Percentiles rank a stretch among this genome's conserved stretches.
Conservation (phyloP, 2,329 filamentous ascomycete genomes). For the Cladophialophora yegresii region DNA sequence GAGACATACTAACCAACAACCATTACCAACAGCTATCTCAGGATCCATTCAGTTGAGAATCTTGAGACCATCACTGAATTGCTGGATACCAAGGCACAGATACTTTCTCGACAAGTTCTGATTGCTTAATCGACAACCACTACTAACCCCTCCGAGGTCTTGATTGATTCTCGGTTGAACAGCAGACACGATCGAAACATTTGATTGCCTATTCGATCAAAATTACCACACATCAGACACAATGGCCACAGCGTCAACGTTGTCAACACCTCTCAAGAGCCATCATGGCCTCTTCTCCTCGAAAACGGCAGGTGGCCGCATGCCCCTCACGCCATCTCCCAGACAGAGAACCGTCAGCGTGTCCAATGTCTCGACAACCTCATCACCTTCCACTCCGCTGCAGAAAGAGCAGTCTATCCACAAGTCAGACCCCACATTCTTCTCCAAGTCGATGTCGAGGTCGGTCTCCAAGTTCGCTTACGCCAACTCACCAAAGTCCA, state of each 20-base stretch:
- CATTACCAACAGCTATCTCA: conserved; percentile 37
- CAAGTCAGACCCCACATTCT: conserved; percentile 71
- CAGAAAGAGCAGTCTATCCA: conserved; percentile 72
- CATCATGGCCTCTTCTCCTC: conserved; percentile 89
- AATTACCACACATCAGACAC: conserved; percentile 42
- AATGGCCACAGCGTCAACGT: conserved; percentile 75
- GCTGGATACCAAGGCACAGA: conserved; percentile 39
- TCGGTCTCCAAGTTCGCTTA: conserved; percentile 63
- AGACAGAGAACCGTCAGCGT: conserved; percentile 59
- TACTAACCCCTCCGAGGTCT: conserved; percentile 40
- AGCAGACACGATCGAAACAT: conserved; percentile 49
- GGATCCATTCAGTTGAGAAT: conserved; percentile 45
- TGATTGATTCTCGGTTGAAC: conserved; percentile 36
- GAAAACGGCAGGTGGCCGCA: conserved; percentile 89
- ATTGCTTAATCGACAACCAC: conserved; percentile 41
- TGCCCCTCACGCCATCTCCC: conserved; percentile 91
- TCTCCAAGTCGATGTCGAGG: conserved; percentile 64
- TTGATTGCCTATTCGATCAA: conserved; percentile 52
- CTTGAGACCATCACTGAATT: conserved; percentile 41
- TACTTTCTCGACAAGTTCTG: conserved; percentile 39
- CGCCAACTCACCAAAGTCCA: conserved; percentile 92
- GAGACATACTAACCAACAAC: conserved; percentile 40
- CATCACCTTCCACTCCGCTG: conserved; percentile 75
- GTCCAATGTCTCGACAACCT: conserved; percentile 54
- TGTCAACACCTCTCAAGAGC: conserved; percentile 93